Base-by-base conservation (phyloP, 2,329 filamentous ascomycete genomes). In the Clarireedia homoeocarpa region DNA sequence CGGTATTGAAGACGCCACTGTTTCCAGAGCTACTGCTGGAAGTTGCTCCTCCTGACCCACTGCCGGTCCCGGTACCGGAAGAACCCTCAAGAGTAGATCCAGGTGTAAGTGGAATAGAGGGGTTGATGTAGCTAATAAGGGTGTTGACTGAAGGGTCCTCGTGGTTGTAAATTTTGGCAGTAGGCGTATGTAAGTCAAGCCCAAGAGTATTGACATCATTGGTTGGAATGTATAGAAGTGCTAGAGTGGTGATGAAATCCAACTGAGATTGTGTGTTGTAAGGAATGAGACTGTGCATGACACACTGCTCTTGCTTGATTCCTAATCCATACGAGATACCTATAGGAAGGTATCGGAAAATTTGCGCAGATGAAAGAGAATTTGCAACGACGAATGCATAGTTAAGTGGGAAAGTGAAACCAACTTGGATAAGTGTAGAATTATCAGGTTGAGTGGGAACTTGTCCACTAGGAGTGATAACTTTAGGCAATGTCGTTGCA, bases 241-340 rank as follows among this genome's bases (percentile, higher is more conserved):
- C 88, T 59, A 90, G 71, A 1, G 91, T 95, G 0, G 90, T 95
- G 61, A 95, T 84, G 73, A 88, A 97, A 44, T 86, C 86, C 53
- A 87, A 77, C 55, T 77, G 77, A 36, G 73, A 68, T 45, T 79
- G 80, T 0, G 89, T 94, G 69, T 95, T 85, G 63, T 87, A 84
- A 1, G 91, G 90, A 64, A 85, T 77, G 51, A 97, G 81, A 61
- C 82, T 83, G 60, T 82, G 78, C 75, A 95, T 86, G 45, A 77
- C 72, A 50, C 91, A 75, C 54, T 86, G 75, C 17, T 76, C 64
- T 6, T 58, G 20, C 2, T 65, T 66, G 12, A 72, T 60, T 2
- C 71, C 66, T 47, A 95, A 74, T 47, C 82, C 84, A 49, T 70
- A 71, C 3, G 67, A 60, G 53, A 76, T 62, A 47, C 88, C 89